phyloP scores from a whole-genome alignment of 2,329 filamentous ascomycete genomes.

The Scedosporium minutisporum region DNA sequence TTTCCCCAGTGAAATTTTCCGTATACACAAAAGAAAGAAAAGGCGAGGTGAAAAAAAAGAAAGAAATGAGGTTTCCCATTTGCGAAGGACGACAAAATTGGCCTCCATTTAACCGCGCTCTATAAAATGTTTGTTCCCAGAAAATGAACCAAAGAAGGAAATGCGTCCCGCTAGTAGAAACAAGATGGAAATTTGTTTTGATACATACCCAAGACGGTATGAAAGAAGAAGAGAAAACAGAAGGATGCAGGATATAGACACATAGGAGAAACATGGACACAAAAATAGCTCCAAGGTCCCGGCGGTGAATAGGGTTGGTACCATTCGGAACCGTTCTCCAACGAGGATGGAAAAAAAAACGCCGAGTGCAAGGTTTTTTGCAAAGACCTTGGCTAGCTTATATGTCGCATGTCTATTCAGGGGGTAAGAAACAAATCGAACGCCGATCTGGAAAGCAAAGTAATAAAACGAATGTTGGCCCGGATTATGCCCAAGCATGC shows the following conservation, averaged over 20 bases:
- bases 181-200: not conserved
- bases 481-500: not conserved
- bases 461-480: not conserved
- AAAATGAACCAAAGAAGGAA: not conserved
- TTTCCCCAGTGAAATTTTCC: not conserved
- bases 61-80: not conserved
- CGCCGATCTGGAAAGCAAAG: not conserved
- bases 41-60: not conserved
- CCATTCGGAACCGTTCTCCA: not conserved
- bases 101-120: not conserved
- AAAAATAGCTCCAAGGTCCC: not conserved
- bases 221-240: conserved; percentile 3
- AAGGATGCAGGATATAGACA: not conserved
- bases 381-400: not conserved
- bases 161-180: not conserved
- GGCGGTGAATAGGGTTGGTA: not conserved
- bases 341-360: not conserved
- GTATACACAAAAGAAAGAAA: not conserved
- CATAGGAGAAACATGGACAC: not conserved
- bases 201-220: not conserved
- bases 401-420: not conserved
- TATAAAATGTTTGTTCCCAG: not conserved
- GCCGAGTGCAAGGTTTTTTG: not conserved
- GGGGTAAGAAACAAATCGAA: not conserved
- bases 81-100: too few relatives aligned